phyloP scores from a whole-genome alignment of 192 early-diverging fungal species.

The Cetraspora pellucida region DNA sequence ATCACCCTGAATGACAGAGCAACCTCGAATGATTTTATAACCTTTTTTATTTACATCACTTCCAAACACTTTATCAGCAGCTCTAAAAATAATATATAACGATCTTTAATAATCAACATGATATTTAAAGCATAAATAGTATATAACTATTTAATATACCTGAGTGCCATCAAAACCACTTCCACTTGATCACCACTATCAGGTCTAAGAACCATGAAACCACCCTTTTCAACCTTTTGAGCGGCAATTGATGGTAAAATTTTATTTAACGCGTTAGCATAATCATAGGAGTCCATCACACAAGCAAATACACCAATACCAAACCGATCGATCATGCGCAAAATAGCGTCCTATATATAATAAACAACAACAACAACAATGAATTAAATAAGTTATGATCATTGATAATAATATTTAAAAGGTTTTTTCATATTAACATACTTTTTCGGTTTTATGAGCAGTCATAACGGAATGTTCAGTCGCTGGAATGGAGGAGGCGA shows the following conservation, averaged over 20 bases:
- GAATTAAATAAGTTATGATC: neutral
- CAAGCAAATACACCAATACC: constrained; percentile 79
- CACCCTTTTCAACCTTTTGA: constrained; percentile 73
- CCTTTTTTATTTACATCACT: constrained; percentile 69
- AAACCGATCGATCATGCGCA: constrained; percentile 63
- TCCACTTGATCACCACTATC: constrained; percentile 85
- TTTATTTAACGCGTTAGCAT: constrained; percentile 68
- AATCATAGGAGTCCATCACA: constrained; percentile 93
- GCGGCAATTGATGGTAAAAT: constrained; percentile 71
- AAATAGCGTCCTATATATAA: constrained; percentile 60
- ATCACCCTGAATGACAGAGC: constrained; percentile 85
- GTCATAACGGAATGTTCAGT: constrained; percentile 95
- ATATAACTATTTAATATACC: constrained; percentile 51
- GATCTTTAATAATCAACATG: neutral
- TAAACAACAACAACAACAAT: neutral
- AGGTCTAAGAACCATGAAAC: constrained; percentile 80
- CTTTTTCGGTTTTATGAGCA: constrained; percentile 65
- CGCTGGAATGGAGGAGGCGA: constrained; percentile 81
- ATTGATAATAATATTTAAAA: neutral
- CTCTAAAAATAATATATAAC: constrained; percentile 41
- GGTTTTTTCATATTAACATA: constrained; percentile 26
- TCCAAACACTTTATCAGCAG: constrained; percentile 77
- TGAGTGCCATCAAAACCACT: constrained; percentile 72
- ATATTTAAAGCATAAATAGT: neutral
- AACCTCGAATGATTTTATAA: constrained; percentile 73